Evolutionary conservation across 2,329 filamentous ascomycete genomes (phyloP), one percentile per base, ranked within the genome.

Genomic region (Lachnellula occidentalis): DNA sequence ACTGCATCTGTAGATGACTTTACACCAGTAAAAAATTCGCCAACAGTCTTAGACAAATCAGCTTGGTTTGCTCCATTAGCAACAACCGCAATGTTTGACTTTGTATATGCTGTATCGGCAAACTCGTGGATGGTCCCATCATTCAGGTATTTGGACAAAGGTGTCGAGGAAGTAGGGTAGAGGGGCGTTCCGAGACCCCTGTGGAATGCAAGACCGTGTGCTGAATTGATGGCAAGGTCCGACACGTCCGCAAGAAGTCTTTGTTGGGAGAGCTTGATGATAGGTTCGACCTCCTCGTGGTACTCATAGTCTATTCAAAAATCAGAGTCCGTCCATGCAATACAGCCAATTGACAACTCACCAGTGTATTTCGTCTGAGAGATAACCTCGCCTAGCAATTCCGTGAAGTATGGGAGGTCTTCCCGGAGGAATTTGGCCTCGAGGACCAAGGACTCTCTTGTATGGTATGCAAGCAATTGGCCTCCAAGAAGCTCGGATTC

Each of bases 391-490:
- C 87, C 90, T 65, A 99, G 82, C 63, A 99, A 81, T 79, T 99
- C 94, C 69, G 91, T 84, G 74, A 96, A 99, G 83, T 97, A 99
- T 65, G 94, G 94, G 64, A 99, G 85, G 72, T 99, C 92, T 72
- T 94, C 86, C 71, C 90, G 86, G 64, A 99, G 84, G 81, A 99
- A 99, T 78, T 88, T 95, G 72, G 94, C 90, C 74, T 92, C 86
- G 69, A 99, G 78, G 57, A 99, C 85, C 61, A 99, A 78, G 71
- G 91, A 91, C 80, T 99, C 94, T 70, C 92, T 88, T 67, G 90
- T 92, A 77, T 96, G 91, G 74, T 88, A 90, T 63, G 92, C 80
- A 66, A 78, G 81, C 76, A 97, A 85, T 82, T 92, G 86, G 68
- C 90, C 90, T 71, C 95, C 94, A 62, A 99, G 85, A 59, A 99